A percentile compares a stretch with the other conserved stretches of the same genome.
phyloP scores from a whole-genome alignment of 2,329 filamentous ascomycete genomes.

The Neopestalotiopsis clavispora region DNA sequence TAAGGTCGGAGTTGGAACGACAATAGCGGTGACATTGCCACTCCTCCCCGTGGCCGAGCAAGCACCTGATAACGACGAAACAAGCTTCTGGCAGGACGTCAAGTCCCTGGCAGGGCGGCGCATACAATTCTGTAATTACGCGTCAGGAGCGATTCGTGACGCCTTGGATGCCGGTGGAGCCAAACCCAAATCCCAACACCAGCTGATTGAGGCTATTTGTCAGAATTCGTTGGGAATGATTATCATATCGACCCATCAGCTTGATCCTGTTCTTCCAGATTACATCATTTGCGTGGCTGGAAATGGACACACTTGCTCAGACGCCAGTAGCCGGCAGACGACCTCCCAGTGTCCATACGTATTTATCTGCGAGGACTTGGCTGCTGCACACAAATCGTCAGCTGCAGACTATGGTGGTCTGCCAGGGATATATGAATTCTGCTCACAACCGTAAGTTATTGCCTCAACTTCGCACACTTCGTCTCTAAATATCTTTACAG shows the following conservation, averaged over 20 bases:
- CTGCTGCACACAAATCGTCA: background rate
- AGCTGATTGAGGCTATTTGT: conserved; percentile 33
- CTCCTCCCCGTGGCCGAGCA: background rate
- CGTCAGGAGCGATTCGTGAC: background rate
- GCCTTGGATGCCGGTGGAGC: background rate
- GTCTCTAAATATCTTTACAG: background rate
- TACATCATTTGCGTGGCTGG: conserved; percentile 29
- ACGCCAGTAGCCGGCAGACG: background rate
- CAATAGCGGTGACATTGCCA: conserved; percentile 33
- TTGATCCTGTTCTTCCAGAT: conserved; percentile 22
- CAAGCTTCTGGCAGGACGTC: conserved; percentile 4
- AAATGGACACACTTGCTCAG: conserved; percentile 5
- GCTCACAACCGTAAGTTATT: conserved; percentile 9
- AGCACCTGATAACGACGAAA: background rate
- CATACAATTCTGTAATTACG: background rate
- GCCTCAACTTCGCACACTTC: background rate
- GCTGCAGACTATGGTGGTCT: background rate
- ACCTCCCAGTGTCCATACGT: background rate
- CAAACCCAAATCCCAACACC: background rate
- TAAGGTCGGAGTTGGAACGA: conserved; percentile 33
- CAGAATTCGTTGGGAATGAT: conserved; percentile 38
- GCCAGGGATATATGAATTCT: background rate
- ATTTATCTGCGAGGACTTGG: conserved; percentile 9
- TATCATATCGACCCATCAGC: conserved; percentile 20
- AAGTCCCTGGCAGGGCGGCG: background rate